phyloP scores from a whole-genome alignment of 2,329 filamentous ascomycete species.

The Fusarium stilboides region DNA sequence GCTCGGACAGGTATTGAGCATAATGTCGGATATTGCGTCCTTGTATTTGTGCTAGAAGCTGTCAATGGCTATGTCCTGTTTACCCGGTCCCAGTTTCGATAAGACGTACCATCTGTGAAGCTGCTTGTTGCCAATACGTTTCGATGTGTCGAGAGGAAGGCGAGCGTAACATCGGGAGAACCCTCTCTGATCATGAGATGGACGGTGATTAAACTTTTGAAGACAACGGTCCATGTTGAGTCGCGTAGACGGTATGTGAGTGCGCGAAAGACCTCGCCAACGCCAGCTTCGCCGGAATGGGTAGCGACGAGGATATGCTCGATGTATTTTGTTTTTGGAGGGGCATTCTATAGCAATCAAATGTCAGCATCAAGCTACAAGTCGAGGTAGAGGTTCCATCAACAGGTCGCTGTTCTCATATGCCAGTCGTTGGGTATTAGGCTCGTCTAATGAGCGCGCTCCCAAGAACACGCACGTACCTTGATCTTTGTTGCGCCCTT shows the following conservation, averaged over 20 bases:
- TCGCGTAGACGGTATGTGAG: slow-evolving; percentile 91
- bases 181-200: slow-evolving; percentile 99
- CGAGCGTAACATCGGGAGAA: slow-evolving; percentile 87
- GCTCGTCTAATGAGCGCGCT: slow-evolving; percentile 9
- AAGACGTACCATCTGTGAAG: slow-evolving; percentile 87
- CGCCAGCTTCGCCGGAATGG: slow-evolving; percentile 92
- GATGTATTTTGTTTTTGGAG: slow-evolving; percentile 99
- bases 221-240: slow-evolving; percentile 99
- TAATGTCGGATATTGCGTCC: slow-evolving; percentile 96
- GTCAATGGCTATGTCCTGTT: slow-evolving; percentile 25
- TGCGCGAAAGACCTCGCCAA: slow-evolving; percentile 95
- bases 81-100: not conserved
- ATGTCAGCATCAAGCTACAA: slow-evolving; percentile 8
- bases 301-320: slow-evolving; percentile 97
- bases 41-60: slow-evolving; percentile 84
- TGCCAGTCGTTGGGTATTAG: slow-evolving; percentile 3
- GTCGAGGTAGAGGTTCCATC: not conserved
- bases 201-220: slow-evolving; percentile 96
- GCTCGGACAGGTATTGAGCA: slow-evolving; percentile 85
- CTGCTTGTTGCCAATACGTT: slow-evolving; percentile 88
- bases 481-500: slow-evolving; percentile 99
- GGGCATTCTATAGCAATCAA: slow-evolving; percentile 77
- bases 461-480: slow-evolving; percentile 62
- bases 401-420: slow-evolving; percentile 11
- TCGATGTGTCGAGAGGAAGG: slow-evolving; percentile 86